Evolutionary conservation across 2,329 filamentous ascomycete species (phyloP).

Genomic region (Tolypocladium tundrense): DNA sequence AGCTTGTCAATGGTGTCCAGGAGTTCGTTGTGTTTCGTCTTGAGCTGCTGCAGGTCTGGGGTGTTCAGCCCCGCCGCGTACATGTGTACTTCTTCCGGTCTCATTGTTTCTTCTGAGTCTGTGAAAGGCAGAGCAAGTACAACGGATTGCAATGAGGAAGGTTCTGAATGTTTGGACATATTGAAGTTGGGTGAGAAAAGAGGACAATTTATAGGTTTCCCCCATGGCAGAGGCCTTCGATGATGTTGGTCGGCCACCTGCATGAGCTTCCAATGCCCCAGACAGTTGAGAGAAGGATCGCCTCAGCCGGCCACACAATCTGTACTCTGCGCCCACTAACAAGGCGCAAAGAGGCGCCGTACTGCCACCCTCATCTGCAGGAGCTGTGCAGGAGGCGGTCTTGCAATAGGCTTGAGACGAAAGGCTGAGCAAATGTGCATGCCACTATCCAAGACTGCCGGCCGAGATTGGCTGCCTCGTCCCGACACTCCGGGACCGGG

Average conservation of each 20-base stretch:
- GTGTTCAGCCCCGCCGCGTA: background rate
- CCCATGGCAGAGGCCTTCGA: background rate
- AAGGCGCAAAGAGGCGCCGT: background rate
- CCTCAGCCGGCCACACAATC: background rate
- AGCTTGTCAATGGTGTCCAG: constrained; percentile 9
- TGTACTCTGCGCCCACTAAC: background rate
- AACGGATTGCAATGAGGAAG: no score
- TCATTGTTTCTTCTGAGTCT: background rate
- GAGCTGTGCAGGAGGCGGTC: background rate
- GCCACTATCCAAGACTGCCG: background rate
- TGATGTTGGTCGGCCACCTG: background rate
- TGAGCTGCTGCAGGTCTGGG: background rate
- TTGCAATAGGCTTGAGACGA: background rate
- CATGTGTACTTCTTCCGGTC: background rate
- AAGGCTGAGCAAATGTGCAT: background rate
- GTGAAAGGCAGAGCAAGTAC: background rate
- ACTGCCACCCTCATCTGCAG: background rate
- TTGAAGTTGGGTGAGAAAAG: no score
- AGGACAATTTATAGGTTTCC: no score
- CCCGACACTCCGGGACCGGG: background rate
- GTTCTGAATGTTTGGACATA: no score
- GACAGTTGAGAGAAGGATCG: background rate
- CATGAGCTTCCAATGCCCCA: background rate
- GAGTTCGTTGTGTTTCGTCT: constrained; percentile 4
- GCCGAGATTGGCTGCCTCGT: background rate